Conservation (phyloP, 225 moss, liverwort and hornwort species). For the Physcomitrium patens region DNA sequence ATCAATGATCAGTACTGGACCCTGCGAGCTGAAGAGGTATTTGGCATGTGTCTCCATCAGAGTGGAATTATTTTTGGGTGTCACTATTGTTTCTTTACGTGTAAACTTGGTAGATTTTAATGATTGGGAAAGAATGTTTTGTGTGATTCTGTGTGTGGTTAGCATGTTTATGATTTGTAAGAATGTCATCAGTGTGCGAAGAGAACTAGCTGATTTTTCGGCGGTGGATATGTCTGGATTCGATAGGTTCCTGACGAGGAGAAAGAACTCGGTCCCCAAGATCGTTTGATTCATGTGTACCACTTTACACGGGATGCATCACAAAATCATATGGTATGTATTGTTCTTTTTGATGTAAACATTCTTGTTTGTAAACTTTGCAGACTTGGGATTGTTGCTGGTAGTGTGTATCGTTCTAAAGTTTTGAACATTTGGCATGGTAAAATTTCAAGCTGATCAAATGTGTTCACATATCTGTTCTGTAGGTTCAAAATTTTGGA, state of each 20-base stretch:
- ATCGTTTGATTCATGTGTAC: constrained; percentile 97
- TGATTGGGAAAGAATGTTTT: no score
- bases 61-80: constrained; percentile 11
- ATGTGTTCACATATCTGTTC: not conserved
- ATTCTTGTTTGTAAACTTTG: not conserved
- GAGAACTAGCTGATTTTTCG: not conserved
- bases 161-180: not conserved
- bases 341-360: not conserved
- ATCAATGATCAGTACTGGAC: constrained; percentile 99
- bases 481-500: constrained; percentile 99
- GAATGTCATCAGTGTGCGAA: not conserved
- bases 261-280: constrained; percentile 89
- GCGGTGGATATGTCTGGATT: constrained; percentile 3
- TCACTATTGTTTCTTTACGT: not conserved
- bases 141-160: not conserved
- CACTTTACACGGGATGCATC: constrained; percentile 97
- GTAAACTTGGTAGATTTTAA: no score
- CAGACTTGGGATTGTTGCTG: not conserved
- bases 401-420: not conserved
- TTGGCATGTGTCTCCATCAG: not conserved
- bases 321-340: constrained; percentile 91
- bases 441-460: not conserved
- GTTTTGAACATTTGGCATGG: not conserved
- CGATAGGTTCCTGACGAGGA: constrained; percentile 95
- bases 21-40: constrained; percentile 94